Evolutionary conservation across 176 grass and related monocot genomes (phyloP).

Genomic region (Juncus effusus): DNA sequence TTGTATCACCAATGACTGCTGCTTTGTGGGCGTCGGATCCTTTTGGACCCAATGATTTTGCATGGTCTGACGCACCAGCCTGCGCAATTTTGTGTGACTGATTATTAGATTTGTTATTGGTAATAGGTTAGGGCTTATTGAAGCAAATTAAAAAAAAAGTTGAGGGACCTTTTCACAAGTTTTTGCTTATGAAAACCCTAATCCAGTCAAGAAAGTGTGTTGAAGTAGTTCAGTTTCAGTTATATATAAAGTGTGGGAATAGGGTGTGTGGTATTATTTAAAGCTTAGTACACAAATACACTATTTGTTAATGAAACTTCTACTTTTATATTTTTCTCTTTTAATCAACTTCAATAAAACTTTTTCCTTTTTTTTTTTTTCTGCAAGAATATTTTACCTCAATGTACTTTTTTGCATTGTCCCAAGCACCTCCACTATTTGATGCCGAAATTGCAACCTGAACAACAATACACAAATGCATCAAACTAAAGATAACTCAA

Average conservation of each 20-base stretch:
- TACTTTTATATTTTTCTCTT: no score
- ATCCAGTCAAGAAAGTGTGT: no score
- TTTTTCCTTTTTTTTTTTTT: slow-evolving; percentile 1
- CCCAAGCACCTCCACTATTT: slow-evolving; percentile 89
- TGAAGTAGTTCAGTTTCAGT: no score
- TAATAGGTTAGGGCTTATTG: no score
- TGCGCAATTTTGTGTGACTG: not conserved
- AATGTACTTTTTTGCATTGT: slow-evolving; percentile 96
- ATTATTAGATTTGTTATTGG: no score
- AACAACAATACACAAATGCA: not conserved
- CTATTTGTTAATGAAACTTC: no score
- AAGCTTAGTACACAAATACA: no score
- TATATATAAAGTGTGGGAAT: no score
- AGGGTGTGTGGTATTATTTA: no score
- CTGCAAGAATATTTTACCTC: slow-evolving; percentile 35
- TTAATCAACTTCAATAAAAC: not conserved
- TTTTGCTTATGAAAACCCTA: no score
- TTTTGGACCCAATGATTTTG: slow-evolving; percentile 70
- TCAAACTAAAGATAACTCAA: slow-evolving; percentile 5
- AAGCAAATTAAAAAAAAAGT: no score
- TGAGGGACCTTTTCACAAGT: no score
- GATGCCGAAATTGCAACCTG: slow-evolving; percentile 86
- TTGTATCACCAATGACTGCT: slow-evolving; percentile 77
- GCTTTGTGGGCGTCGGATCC: slow-evolving; percentile 83
- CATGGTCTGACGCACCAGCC: slow-evolving; percentile 77